Percentiles rank a stretch among this genome's conserved stretches.
These are phyloP conservation scores for Bacterosira constricta DNA, from an alignment of 108 stramenopile genomes.

Conservation along the genomic window DNA sequence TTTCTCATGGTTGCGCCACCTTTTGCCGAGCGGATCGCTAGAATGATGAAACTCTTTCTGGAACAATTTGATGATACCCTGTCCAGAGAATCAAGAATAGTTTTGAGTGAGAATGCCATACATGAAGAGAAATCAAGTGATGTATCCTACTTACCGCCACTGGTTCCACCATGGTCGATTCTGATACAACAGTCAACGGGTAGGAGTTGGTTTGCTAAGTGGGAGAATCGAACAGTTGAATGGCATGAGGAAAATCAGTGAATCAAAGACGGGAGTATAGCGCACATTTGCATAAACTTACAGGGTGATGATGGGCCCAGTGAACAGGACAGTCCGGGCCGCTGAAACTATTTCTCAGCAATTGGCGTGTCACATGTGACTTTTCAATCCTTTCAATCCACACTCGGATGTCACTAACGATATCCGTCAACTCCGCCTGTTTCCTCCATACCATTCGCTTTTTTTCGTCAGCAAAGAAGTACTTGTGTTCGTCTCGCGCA, in stretches of 20 bases:
- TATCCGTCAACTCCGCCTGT: conserved; percentile 5
- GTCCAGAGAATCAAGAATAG: background rate
- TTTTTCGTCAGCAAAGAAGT: background rate
- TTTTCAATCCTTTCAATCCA: conserved; percentile 5
- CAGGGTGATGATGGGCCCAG: conserved; percentile 16
- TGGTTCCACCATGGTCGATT: conserved; percentile 1
- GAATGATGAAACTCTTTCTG: conserved; percentile 2
- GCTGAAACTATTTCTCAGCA: background rate
- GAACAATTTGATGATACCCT: conserved; percentile 5
- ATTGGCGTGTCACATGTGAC: background rate
- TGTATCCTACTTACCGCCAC: background rate
- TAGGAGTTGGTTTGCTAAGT: background rate
- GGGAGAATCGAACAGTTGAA: background rate
- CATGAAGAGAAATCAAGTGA: background rate
- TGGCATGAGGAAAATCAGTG: background rate
- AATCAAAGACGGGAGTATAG: background rate
- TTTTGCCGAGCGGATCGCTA: background rate
- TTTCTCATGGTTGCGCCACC: conserved; percentile 6
- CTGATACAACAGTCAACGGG: conserved; percentile 4
- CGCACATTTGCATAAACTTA: background rate
- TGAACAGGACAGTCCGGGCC: background rate
- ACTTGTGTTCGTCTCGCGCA: conserved; percentile 1
- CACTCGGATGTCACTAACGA: conserved; percentile 8
- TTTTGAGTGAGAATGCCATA: background rate
- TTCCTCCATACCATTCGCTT: background rate